A percentile compares a stretch with the other conserved stretches of the same genome.
Evolutionary conservation across 2,329 filamentous ascomycete species (phyloP).

Genomic region (Claviceps maximensis): DNA sequence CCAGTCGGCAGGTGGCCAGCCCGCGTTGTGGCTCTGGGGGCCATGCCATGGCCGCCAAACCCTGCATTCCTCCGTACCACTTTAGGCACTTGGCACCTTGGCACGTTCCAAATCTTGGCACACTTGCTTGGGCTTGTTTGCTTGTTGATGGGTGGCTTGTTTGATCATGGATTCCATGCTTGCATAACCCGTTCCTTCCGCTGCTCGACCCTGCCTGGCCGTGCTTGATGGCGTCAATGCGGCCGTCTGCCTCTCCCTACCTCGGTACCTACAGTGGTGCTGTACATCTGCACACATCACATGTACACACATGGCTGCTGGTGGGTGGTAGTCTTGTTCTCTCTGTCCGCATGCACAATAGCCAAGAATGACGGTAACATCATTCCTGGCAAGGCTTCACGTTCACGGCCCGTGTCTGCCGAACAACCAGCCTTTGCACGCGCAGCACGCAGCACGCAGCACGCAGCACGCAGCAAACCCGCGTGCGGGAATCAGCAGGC

Average conservation of each 20-base stretch:
- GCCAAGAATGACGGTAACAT: background rate
- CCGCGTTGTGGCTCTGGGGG: background rate
- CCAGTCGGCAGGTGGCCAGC: constrained; percentile 4
- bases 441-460: too few species aligned
- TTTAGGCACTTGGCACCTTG: background rate
- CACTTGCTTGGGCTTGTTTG: background rate
- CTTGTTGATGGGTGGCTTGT: background rate
- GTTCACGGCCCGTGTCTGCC: background rate
- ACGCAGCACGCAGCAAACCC: too few species aligned
- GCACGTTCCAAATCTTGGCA: background rate
- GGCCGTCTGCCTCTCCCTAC: background rate
- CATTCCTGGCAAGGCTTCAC: background rate
- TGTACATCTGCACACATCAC: too few species aligned
- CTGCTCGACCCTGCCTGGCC: background rate
- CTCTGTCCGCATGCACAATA: background rate
- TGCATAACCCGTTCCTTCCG: constrained; percentile 1
- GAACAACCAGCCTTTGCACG: background rate
- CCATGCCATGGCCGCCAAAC: background rate
- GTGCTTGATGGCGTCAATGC: background rate
- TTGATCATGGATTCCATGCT: background rate
- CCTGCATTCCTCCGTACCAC: background rate
- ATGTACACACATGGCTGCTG: too few species aligned
- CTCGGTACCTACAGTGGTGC: background rate
- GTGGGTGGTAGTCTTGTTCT: too few species aligned
- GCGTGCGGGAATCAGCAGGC: background rate